phyloP scores from a whole-genome alignment of 139 green algal species.

The Chlorella vulgaris region DNA sequence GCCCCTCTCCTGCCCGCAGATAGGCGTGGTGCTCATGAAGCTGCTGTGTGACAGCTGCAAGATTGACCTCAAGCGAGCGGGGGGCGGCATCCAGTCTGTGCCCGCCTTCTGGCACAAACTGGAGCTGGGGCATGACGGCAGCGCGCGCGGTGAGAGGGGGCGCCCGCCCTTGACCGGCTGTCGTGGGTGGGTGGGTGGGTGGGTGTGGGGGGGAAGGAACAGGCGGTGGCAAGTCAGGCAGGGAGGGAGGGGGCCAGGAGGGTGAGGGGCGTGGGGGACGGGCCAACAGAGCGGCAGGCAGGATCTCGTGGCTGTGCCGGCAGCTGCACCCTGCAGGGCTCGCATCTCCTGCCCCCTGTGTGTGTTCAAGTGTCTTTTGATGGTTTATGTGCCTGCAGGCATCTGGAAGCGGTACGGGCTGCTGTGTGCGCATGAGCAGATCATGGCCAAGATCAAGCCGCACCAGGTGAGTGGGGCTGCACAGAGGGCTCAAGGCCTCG shows the following conservation, averaged over 20 bases:
- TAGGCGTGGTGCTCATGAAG: constrained; percentile 51
- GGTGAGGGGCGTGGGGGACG: too few relatives aligned
- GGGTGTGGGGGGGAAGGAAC: too few relatives aligned
- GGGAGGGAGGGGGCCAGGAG: too few relatives aligned
- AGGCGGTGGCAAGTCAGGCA: too few relatives aligned
- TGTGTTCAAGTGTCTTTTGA: too few relatives aligned
- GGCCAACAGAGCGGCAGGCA: too few relatives aligned
- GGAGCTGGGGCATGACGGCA: constrained; percentile 28
- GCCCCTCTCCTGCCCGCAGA: too few relatives aligned
- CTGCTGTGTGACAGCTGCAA: constrained; percentile 40
- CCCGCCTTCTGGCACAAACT: constrained; percentile 51
- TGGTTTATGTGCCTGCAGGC: not conserved
- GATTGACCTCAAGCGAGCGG: constrained; percentile 24
- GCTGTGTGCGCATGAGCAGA: constrained; percentile 41
- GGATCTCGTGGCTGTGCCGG: too few relatives aligned
- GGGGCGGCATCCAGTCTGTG: constrained; percentile 28
- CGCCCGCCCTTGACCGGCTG: not conserved
- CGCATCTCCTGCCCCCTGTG: not conserved
- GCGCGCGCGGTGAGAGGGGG: not conserved
- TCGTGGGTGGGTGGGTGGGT: too few relatives aligned
- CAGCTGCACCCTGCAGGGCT: too few relatives aligned
- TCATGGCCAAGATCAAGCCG: constrained; percentile 43
- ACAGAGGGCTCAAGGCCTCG: not conserved
- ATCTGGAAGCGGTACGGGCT: constrained; percentile 46
- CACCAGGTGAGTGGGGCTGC: constrained; percentile 24